Evolutionary conservation across 116 monocot genomes (phyloP).

Genomic region (Thalassia testudinum): DNA sequence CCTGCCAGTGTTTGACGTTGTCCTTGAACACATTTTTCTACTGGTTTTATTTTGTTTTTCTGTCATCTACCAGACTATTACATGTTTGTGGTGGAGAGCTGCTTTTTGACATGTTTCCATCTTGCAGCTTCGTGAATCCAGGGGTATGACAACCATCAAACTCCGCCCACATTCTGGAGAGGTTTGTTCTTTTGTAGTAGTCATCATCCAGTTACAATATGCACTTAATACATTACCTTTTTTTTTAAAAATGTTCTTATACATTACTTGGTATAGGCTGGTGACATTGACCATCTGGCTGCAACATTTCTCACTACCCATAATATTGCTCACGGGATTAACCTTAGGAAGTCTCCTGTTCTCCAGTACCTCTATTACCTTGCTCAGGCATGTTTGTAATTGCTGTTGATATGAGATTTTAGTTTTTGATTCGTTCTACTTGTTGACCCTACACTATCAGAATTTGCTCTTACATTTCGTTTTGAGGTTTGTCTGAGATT

Average conservation of each 20-base stretch:
- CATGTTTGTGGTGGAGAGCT: no score
- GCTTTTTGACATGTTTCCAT: not conserved
- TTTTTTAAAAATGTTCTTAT: no score
- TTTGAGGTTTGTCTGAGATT: no score
- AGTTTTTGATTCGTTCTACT: not conserved
- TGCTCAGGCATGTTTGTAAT: constrained; percentile 49
- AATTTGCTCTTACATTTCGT: no score
- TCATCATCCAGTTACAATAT: not conserved
- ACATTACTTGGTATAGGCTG: no score
- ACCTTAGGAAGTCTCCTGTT: constrained; percentile 90
- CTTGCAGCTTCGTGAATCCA: constrained; percentile 81
- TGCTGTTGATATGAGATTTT: not conserved
- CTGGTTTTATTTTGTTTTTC: not conserved
- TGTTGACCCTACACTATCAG: no score
- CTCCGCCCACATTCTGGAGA: constrained; percentile 95
- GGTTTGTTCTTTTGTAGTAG: constrained; percentile 15
- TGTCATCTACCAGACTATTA: no score
- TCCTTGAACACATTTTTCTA: not conserved
- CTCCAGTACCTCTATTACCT: constrained; percentile 98
- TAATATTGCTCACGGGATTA: constrained; percentile 92
- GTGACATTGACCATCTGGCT: constrained; percentile 96
- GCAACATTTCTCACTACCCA: constrained; percentile 81
- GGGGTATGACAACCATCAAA: constrained; percentile 97
- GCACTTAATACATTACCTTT: not conserved
- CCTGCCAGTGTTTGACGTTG: not conserved